phyloP scores from a whole-genome alignment of 2,329 filamentous ascomycete genomes.

The Clarireedia monteithiana region DNA sequence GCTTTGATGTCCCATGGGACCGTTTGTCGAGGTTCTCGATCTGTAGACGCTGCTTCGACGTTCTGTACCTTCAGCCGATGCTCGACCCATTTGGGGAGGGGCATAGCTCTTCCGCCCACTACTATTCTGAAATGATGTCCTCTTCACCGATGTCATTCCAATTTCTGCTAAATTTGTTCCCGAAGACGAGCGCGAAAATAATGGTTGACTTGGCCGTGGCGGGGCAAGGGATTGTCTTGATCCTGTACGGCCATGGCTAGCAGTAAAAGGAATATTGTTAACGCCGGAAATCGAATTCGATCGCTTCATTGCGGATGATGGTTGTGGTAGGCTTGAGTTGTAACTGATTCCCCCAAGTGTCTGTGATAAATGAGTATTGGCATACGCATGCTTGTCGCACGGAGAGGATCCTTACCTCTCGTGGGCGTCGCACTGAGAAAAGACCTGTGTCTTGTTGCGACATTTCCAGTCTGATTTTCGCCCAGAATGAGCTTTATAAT shows the following conservation, averaged over 20 bases:
- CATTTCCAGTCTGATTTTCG: conserved; percentile 42
- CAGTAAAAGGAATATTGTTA: conserved; percentile 54
- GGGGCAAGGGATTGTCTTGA: conserved; percentile 81
- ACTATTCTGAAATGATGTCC: conserved; percentile 68
- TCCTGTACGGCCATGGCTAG: conserved; percentile 70
- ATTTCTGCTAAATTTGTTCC: conserved; percentile 72
- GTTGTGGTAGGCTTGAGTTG: conserved; percentile 82
- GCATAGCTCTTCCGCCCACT: conserved; percentile 52
- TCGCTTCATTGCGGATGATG: conserved; percentile 89
- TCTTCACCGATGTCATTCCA: conserved; percentile 76
- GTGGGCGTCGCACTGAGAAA: conserved; percentile 85
- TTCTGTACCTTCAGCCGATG: conserved; percentile 40
- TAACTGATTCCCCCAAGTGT: conserved; percentile 79
- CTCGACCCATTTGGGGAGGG: conserved; percentile 31
- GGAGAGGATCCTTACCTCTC: conserved; percentile 59
- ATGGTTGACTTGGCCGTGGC: conserved; percentile 73
- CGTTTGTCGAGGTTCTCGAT: conserved; percentile 58
- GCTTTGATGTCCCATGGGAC: conserved; percentile 71
- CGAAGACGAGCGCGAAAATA: conserved; percentile 79
- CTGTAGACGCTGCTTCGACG: conserved; percentile 79
- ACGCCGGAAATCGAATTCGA: conserved; percentile 68
- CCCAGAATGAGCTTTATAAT: neutral
- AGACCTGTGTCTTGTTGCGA: conserved; percentile 81
- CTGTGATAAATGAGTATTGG: conserved; percentile 36
- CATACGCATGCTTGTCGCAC: neutral